Percentiles rank a stretch among this genome's conserved stretches.
phyloP scores from a whole-genome alignment of 257 asterid genomes.

The Paraleonurus japonicus region DNA sequence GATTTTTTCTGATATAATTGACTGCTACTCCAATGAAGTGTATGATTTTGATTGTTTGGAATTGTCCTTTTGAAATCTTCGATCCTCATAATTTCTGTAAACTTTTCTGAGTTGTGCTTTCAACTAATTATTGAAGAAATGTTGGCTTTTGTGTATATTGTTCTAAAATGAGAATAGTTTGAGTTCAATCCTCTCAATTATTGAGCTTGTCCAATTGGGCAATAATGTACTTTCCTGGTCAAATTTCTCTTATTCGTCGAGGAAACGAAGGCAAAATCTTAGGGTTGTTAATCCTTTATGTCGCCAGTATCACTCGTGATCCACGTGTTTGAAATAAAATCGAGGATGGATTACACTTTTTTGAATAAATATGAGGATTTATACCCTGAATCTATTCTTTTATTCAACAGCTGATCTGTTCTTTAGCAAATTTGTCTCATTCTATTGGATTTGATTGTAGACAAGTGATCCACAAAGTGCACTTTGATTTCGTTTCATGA shows the following conservation, averaged over 20 bases:
- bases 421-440: slow-evolving; percentile 9
- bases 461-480: slow-evolving; percentile 11
- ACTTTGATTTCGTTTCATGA: slow-evolving; percentile 1
- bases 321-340: neutral
- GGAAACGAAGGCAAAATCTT: neutral
- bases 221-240: neutral
- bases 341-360: too few relatives aligned
- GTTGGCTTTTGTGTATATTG: slow-evolving; percentile 16
- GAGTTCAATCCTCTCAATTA: slow-evolving; percentile 8
- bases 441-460: slow-evolving; percentile 8
- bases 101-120: slow-evolving; percentile 5
- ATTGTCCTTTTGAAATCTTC: slow-evolving; percentile 9
- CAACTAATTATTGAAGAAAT: slow-evolving; percentile 10
- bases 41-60: slow-evolving; percentile 17
- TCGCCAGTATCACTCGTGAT: slow-evolving; percentile 12
- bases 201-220: slow-evolving; percentile 22
- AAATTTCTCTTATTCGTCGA: neutral
- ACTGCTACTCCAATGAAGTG: neutral
- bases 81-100: slow-evolving; percentile 3
- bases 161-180: slow-evolving; percentile 9
- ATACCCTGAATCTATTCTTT: neutral
- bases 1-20: slow-evolving; percentile 12
- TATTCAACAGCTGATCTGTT: neutral
- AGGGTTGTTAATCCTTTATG: slow-evolving; percentile 3
- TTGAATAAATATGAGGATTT: neutral